These are phyloP conservation scores for Solanum medicagineum DNA, from an alignment of 257 asterid genomes.

Conservation along the genomic window DNA sequence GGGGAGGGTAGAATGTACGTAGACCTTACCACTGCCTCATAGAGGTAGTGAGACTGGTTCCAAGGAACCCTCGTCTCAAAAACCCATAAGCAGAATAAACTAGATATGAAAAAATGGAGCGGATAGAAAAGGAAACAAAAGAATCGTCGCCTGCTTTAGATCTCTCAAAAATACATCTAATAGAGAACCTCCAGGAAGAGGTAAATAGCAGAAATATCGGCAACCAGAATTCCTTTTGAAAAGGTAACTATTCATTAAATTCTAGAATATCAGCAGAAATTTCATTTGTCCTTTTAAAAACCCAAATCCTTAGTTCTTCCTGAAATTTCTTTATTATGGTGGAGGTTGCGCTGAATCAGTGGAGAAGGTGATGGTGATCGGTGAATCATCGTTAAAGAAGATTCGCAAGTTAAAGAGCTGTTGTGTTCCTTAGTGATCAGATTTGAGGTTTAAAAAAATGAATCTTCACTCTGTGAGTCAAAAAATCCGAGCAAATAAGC, in stretches of 20 bases:
- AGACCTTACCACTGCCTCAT: too few relatives aligned
- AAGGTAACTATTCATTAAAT: background rate
- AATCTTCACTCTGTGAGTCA: background rate
- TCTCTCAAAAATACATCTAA: background rate
- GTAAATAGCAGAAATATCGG: background rate
- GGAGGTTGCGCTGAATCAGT: background rate
- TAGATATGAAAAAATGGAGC: too few relatives aligned
- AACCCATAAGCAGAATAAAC: too few relatives aligned
- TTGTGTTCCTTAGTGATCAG: background rate
- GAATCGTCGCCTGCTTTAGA: background rate
- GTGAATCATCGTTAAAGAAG: background rate
- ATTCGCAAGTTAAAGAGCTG: background rate
- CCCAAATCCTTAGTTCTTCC: background rate
- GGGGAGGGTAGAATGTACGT: too few relatives aligned
- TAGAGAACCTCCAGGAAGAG: background rate
- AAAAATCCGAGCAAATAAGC: background rate
- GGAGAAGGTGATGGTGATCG: background rate
- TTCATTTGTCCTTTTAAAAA: background rate
- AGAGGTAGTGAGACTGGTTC: too few relatives aligned
- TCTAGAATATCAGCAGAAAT: background rate
- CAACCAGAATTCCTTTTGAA: background rate
- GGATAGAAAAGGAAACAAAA: too few relatives aligned
- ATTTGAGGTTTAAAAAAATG: background rate
- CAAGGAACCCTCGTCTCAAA: too few relatives aligned
- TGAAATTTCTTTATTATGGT: background rate